Base-by-base conservation (phyloP, 345 rosid genomes). In the Linum trigynum region DNA sequence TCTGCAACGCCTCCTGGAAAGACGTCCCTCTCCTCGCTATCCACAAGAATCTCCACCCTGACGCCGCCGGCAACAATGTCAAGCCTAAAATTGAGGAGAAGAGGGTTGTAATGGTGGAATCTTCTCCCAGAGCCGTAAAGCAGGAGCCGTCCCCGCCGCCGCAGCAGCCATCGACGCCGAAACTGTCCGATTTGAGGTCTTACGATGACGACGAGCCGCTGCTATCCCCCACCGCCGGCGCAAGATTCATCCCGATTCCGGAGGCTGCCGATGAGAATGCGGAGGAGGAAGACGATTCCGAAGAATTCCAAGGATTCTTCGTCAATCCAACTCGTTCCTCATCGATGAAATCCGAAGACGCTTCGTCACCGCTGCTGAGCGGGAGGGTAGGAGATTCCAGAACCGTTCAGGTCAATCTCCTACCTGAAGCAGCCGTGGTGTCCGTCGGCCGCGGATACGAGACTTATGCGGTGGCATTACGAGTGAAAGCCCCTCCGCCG, bases 241-340 rank as follows among this genome's bases (percentile, higher is more conserved):
- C 58, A 2, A 66, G 73, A 39, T 74, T 74, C 15, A 58, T 65
- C 39, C 70, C 77, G 5, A 74, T 74, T 61, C 77, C 73, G 4
- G 77, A 74, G 66, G 77, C 73, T 7, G 61, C 36, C 1, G 66
- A 73, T 45, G 77, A 73, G 66, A 60, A 68, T 65, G 72, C 3
- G 3, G 67, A 61, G 35, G 75, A 57, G n/a, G 70, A 69, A 2
- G 73, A 59, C 9, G 85, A 74, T 42, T 80, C 71, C 17, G 83
- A 75, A 66, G 92, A 85, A 72, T 87, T 89, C 66, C 87, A 83
- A 55, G 98, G 98, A 3, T 92, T 92, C 62, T 83, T 90, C 17
- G 89, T 84, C 3, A 83, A 81, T 59, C 77, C 84, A 0, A 79
- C 66, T 16, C 72, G 74, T 55, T 78, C 85, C 1, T 76, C 82